A percentile compares a stretch with the other conserved stretches of the same genome.
Conservation (phyloP, 202 grass and related monocot species). For the Setaria viridis region DNA sequence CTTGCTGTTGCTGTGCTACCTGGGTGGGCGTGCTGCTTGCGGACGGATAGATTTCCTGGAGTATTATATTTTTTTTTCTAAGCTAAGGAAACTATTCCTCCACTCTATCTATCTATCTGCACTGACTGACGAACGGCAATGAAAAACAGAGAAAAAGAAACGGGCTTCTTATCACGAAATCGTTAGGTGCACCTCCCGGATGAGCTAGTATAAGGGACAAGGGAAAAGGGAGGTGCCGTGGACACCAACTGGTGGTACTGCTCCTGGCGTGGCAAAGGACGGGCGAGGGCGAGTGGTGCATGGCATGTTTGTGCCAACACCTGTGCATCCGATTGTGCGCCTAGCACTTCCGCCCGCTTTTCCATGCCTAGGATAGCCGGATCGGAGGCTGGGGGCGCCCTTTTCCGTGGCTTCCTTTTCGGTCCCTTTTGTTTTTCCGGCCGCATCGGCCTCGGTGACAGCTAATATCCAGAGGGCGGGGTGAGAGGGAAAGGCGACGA, state of each 20-base stretch:
- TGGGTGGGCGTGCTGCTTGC: not conserved
- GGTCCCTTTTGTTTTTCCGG: not conserved
- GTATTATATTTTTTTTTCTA: not conserved
- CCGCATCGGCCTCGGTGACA: conserved; percentile 48
- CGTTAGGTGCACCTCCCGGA: conserved; percentile 29
- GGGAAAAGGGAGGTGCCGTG: not conserved
- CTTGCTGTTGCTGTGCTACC: not conserved
- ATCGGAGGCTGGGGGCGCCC: not conserved
- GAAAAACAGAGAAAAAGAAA: not conserved
- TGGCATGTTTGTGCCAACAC: conserved; percentile 7
- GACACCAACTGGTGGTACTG: not conserved
- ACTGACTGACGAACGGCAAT: not conserved
- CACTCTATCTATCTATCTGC: not conserved
- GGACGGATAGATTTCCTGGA: conserved; percentile 38
- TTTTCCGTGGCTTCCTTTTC: not conserved
- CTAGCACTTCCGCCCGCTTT: conserved; percentile 23
- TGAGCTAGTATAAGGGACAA: not conserved
- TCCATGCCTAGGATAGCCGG: not conserved
- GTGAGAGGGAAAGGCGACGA: not conserved
- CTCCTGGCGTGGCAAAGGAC: not conserved
- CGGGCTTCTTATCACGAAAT: not conserved
- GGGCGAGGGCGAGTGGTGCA: not conserved
- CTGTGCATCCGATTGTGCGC: not conserved
- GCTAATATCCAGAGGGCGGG: conserved; percentile 58
- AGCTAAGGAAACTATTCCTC: conserved; percentile 16